Base-by-base conservation (phyloP, 352 stramenopile genomes). In the Phytophthora sp. region DNA sequence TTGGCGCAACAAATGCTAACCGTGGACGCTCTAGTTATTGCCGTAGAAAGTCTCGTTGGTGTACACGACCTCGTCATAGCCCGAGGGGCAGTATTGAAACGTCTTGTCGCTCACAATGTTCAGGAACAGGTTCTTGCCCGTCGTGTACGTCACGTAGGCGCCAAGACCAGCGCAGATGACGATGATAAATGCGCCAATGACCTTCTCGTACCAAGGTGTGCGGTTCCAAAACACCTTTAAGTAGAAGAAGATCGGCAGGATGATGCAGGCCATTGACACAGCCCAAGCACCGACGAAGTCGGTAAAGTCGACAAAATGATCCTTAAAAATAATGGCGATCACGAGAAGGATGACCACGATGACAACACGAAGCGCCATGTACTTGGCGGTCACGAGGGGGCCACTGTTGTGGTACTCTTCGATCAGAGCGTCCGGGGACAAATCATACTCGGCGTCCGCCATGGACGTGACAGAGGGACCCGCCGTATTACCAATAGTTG, bases 181-280 rank as follows among this genome's bases (percentile, higher is more conserved):
- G 44, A 84, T 75, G 27, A 84, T 68, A n/a, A 80, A 56, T 8
- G 52, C 38, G 36, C 70, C 78, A 7, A 70, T 44, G 6, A 38
- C 30, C 51, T 82, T 82, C 57, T 87, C 76, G 69, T 84, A 84
- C 65, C 76, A 73, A 7, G 66, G 74, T 29, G 77, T 57, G n/a
- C 53, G 60, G 33, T 69, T 49, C 79, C 80, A 89, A 57, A 87
- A 76, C 51, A 82, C 74, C 64, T 88, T 90, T 13, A 91, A 63
- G 79, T 91, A 91, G 66, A 91, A 89, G 38, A 79, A 65, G 52
- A 88, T 87, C 7, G 83, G 83, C 39, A 91, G 59, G 44, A 90
- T 83, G 36, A 89, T 88, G 66, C 80, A 91, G 44, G 73, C 76
- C 47, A 87, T 69, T 16, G 80, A 77, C 31, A 87, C 81, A 51